Evolutionary conservation across 2,329 filamentous ascomycete species (phyloP).

Genomic region (Huntiella abstrusa): DNA sequence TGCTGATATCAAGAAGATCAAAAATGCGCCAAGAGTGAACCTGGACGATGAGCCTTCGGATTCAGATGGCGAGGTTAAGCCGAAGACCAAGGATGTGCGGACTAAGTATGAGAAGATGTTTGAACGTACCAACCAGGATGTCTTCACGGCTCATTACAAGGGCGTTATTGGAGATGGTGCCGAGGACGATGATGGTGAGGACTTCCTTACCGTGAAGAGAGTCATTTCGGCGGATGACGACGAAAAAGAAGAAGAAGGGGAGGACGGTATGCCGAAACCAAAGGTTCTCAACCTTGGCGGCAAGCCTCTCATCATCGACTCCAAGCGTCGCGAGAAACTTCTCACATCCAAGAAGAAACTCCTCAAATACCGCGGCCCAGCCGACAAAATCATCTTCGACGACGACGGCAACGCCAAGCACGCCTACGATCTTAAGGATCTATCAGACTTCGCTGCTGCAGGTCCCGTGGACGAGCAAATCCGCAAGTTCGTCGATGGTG

Average conservation of each 20-base stretch:
- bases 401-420: slow-evolving; percentile 75
- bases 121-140: slow-evolving; percentile 86
- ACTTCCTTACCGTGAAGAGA: slow-evolving; percentile 80
- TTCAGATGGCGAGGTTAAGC: slow-evolving; percentile 32
- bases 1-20: slow-evolving; percentile 67
- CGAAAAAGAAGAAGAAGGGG: slow-evolving; percentile 29
- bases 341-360: slow-evolving; percentile 88
- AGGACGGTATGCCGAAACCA: slow-evolving; percentile 22
- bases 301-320: slow-evolving; percentile 68
- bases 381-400: slow-evolving; percentile 75
- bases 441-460: slow-evolving; percentile 57
- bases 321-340: slow-evolving; percentile 88
- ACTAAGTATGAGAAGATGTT: slow-evolving; percentile 99
- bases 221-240: slow-evolving; percentile 56
- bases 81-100: slow-evolving; percentile 54
- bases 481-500: slow-evolving; percentile 56
- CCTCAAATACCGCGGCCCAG: slow-evolving; percentile 72
- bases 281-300: slow-evolving; percentile 51
- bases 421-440: slow-evolving; percentile 73
- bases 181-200: slow-evolving; percentile 49
- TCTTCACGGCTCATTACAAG: slow-evolving; percentile 81
- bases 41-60: slow-evolving; percentile 39
- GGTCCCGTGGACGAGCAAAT: slow-evolving; percentile 63
- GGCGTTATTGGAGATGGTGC: slow-evolving; percentile 49
- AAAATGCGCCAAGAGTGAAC: slow-evolving; percentile 61